Conservation (phyloP, 2,329 filamentous ascomycete species). For the Colletotrichum sp. region DNA sequence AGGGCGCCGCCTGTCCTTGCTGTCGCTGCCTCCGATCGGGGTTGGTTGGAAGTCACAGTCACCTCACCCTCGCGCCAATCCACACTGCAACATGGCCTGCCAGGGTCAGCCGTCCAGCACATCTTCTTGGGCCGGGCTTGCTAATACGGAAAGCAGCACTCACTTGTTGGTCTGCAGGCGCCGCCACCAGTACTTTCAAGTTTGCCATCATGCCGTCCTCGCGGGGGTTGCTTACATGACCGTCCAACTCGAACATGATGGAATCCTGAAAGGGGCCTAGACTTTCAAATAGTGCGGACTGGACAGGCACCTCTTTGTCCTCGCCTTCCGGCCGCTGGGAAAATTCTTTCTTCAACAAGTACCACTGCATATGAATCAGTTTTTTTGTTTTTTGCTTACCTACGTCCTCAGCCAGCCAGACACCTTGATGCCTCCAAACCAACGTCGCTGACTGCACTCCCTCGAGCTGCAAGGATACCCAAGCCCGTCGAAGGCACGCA, state of each 20-base stretch:
- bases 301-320: slow-evolving; percentile 10
- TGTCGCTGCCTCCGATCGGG: neutral
- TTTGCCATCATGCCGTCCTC: neutral
- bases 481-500: neutral
- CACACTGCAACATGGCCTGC: neutral
- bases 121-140: neutral
- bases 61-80: neutral
- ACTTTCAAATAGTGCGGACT: neutral
- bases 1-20: slow-evolving; percentile 9
- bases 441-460: neutral
- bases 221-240: neutral
- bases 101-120: slow-evolving; percentile 19
- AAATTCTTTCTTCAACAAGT: neutral
- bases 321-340: neutral
- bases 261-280: slow-evolving; percentile 2
- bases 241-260: neutral
- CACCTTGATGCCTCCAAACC: neutral
- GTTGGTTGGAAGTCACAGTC: neutral
- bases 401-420: neutral
- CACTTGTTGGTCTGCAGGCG: neutral
- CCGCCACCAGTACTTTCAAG: neutral
- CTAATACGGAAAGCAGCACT: neutral
- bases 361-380: neutral
- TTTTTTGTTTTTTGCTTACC: neutral
- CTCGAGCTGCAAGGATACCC: neutral